phyloP scores from a whole-genome alignment of 805 yeast species.

The Soucietia sequanensis region DNA sequence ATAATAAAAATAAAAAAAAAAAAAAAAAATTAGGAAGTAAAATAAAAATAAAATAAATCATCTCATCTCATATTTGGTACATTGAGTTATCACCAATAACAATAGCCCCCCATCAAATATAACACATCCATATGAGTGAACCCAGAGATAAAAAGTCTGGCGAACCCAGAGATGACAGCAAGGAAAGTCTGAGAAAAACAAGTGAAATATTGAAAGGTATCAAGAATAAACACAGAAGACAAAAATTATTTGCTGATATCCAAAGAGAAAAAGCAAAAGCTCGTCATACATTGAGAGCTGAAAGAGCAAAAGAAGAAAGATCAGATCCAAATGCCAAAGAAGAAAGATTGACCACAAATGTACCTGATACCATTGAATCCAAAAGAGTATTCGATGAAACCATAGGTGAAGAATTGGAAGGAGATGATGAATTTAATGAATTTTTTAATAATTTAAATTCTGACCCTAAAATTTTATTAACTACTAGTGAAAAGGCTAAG shows the following conservation, averaged over 20 bases:
- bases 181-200: slow-evolving; percentile 20
- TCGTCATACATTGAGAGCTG: slow-evolving; percentile 73
- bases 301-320: slow-evolving; percentile 84
- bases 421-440: slow-evolving; percentile 61
- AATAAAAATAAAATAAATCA: too few species aligned
- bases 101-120: too few species aligned
- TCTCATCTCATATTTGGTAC: too few species aligned
- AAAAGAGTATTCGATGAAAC: slow-evolving; percentile 89
- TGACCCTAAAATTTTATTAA: slow-evolving; percentile 84
- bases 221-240: slow-evolving; percentile 77
- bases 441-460: slow-evolving; percentile 46
- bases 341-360: slow-evolving; percentile 73
- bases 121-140: too few species aligned
- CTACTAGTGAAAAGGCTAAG: slow-evolving; percentile 85
- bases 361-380: slow-evolving; percentile 79
- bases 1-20: too few species aligned
- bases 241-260: slow-evolving; percentile 68
- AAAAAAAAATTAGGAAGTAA: too few species aligned
- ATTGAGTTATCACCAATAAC: slow-evolving; percentile 1
- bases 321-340: slow-evolving; percentile 79
- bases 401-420: slow-evolving; percentile 56
- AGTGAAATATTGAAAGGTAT: slow-evolving; percentile 37
- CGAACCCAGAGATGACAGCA: too few species aligned
- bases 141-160: too few species aligned
- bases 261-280: slow-evolving; percentile 74